phyloP scores from a whole-genome alignment of 2,329 filamentous ascomycete species.

The Metarhizium anisopliae region DNA sequence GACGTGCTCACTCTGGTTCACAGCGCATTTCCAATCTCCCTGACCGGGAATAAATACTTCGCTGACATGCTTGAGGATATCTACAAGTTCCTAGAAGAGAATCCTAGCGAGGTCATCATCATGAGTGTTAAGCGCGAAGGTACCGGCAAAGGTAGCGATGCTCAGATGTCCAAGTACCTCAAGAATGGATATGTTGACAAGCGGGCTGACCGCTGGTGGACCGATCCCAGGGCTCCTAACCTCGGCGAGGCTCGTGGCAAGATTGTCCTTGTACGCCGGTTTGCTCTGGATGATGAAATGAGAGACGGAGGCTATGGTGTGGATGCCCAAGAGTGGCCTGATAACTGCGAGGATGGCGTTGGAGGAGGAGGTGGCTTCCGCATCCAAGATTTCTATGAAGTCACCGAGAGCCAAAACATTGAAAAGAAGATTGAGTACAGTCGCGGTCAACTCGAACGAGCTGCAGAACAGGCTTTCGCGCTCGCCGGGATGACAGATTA shows the following conservation, averaged over 20 bases:
- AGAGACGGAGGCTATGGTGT: slow-evolving; percentile 45
- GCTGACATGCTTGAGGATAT: slow-evolving; percentile 61
- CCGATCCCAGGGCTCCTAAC: slow-evolving; percentile 63
- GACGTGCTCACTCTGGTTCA: slow-evolving; percentile 78
- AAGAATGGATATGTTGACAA: slow-evolving; percentile 59
- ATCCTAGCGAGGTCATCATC: slow-evolving; percentile 76
- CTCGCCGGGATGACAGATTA: slow-evolving; percentile 28
- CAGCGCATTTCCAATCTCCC: slow-evolving; percentile 76
- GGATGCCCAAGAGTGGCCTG: slow-evolving; percentile 64
- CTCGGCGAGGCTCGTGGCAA: slow-evolving; percentile 74
- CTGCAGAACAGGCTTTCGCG: slow-evolving; percentile 43
- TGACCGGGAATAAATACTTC: slow-evolving; percentile 75
- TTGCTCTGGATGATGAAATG: slow-evolving; percentile 52
- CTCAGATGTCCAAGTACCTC: slow-evolving; percentile 67
- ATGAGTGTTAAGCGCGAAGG: slow-evolving; percentile 90
- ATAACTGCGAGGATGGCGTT: slow-evolving; percentile 74
- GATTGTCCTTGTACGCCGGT: slow-evolving; percentile 77
- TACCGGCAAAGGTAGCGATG: slow-evolving; percentile 68
- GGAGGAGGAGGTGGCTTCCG: slow-evolving; percentile 65
- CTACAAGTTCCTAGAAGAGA: slow-evolving; percentile 64
- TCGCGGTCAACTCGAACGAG: slow-evolving; percentile 67
- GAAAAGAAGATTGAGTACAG: slow-evolving; percentile 69
- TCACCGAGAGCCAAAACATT: slow-evolving; percentile 66
- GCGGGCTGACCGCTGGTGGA: slow-evolving; percentile 62
- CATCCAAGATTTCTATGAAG: slow-evolving; percentile 92